Base-by-base conservation (phyloP, 768 basidiomycete species). In the Hericium coralloides region DNA sequence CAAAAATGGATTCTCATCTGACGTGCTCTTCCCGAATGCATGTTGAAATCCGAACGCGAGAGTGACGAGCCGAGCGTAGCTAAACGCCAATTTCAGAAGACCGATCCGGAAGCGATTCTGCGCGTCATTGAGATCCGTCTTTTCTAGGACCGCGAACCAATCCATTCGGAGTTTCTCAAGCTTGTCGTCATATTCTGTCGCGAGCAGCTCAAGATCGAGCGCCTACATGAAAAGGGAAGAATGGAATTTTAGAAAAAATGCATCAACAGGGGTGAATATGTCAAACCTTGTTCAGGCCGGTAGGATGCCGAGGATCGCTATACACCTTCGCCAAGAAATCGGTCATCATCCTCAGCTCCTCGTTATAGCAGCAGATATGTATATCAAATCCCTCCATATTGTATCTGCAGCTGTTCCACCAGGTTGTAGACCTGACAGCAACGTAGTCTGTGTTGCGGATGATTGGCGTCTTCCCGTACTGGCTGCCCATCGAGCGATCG, bases 401-500 rank as follows among this genome's bases (percentile, higher is more conserved):
- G 47, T 61, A 49, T 26, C 56, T 57, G 2, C 57, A 58, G 4
- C 53, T 53, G 17, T 55, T 48, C 61, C 61, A 63, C 62, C 62
- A 63, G 12, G 41, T 56, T 12, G 50, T 41, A 17, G 82, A 85
- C 63, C 86, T 84, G 55, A 75, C 77, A 15, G 87, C 85, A 58
- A 85, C 85, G 67, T 89, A 93, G 70, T 91, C 89, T 7, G 78
- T 75, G 62, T 87, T 82, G 59, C 36, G 76, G 67, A 97, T 87
- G 50, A 89, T 87, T n/a, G 89, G 82, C 0, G 82, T 80, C 72
- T 93, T 92, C 56, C 94, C 94, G 70, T 95, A 92, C 69, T 94
- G 87, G n/a, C 84, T 87, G 12, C 89, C 85, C 17, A 88, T 87
- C 6, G 92, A 94, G 18, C 92, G 85, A 69, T 98, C 94, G 49